Evolutionary conservation across 345 rosid species (phyloP), one percentile per base, ranked within the genome.

Genomic region (Luvunga scandens): DNA sequence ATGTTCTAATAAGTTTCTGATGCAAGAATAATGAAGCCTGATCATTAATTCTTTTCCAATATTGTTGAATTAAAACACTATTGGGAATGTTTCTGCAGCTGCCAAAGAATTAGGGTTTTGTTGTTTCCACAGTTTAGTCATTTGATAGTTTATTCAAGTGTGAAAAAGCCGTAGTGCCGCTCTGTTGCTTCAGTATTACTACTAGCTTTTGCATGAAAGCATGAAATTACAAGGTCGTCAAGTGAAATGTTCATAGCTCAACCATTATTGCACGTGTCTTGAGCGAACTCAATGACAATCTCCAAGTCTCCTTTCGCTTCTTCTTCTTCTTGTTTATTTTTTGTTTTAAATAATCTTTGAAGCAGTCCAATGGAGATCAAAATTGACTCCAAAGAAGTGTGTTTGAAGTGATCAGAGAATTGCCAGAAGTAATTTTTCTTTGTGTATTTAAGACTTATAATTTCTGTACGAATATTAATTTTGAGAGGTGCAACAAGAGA

Each of bases 1-100:
- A 81, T 90, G 79, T 90, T 93, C 81, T 89, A 83, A 53, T 53
- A 53, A 53, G 57, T 53, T 53, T 16, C 57, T 53, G 57, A 19
- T 53, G 22, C 57, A 53, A 18, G 57, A 53, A 53, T 53, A 16
- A 53, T 53, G 22, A 53, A 18, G 57, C 22, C 57, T 45, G 50
- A 45, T 45, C 18, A 45, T 45, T 45, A 45, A 45, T 45, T 45
- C 50, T 45, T 45, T 45, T 13, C 50, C 18, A 45, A 45, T 12
- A 45, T 45, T 45, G 50, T 45, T 45, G 50, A 45, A 45, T 13
- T 13, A 50, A 42, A 38, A 16, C 34, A 62, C 36, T 7, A 61
- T 45, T 61, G 36, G 68, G 57, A 60, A 73, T 34, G 50, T 60
- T 73, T 73, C 28, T 65, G 18, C 50, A 45, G 69, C 34, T 73